Base-by-base conservation (phyloP, 1,284 basidiomycete species). In the Trametes pubescens region DNA sequence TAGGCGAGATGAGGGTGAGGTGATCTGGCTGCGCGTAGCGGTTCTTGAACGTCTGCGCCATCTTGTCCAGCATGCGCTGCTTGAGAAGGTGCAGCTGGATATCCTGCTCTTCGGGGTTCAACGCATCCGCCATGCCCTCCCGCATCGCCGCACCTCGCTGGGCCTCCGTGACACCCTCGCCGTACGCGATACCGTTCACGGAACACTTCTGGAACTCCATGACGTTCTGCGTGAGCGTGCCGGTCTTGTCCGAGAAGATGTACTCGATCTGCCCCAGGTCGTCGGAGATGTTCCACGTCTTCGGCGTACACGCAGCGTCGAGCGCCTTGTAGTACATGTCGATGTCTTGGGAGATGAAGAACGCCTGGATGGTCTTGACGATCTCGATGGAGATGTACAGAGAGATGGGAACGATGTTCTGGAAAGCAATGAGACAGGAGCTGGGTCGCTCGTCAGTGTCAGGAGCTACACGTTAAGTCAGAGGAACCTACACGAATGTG, bases 131-230 rank as follows among this genome's bases (percentile, higher is more conserved):
- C 62, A 84, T 84, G 18, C 95, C 95, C 69, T 93, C 86, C 4
- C 96, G 86, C 68, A 91, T 93, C 13, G 94, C 93, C 0, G 95
- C 92, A 24, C 97, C 96, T 43, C 95, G 87, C 80, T 97, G 96
- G 0, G 96, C 96, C 77, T 99, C 97, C 0, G 96, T 98, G 63
- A 99, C 76, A 13, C 96, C 96, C 72, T 99, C 96, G 18, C 95
- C 96, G 72, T 98, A 98, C 0, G 88, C 73, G 0, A 94, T 80
- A 2, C 96, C 96, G 62, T 89, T 80, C 68, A 98, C 86, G 0
- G 95, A 97, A 72, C 95, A 98, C 76, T 95, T 96, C 77, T 98
- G 96, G 80, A 98, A 98, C 81, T 98, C 96, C 96, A 99, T 99
- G 69, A 98, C 81, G 78, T 96, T 99, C 78, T 98, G 95, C 2